Evolutionary conservation across 1,284 basidiomycete genomes (phyloP).

Genomic region (Irpex rosettiformis): DNA sequence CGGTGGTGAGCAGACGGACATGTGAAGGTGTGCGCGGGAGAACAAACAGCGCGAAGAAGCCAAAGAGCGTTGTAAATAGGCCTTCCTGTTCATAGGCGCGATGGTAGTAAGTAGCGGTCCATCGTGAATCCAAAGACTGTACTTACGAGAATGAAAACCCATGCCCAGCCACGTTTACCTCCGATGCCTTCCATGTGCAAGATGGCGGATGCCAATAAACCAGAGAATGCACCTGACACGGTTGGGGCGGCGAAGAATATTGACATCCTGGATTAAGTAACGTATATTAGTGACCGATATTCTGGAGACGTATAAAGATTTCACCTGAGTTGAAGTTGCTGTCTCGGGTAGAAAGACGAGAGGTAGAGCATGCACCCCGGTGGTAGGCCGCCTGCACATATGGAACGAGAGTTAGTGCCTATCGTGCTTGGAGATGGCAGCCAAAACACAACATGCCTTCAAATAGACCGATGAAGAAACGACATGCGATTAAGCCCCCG

Average conservation of each 20-base stretch:
- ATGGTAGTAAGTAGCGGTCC: not conserved
- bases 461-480: constrained; percentile 26
- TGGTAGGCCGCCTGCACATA: constrained; percentile 13
- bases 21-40: not conserved
- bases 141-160: constrained; percentile 58
- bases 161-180: constrained; percentile 50
- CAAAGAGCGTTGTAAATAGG: not conserved
- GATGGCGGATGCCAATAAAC: constrained; percentile 57
- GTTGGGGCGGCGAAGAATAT: constrained; percentile 54
- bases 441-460: constrained; percentile 19
- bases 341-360: constrained; percentile 23
- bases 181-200: constrained; percentile 60
- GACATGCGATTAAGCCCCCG: constrained; percentile 22
- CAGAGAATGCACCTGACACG: constrained; percentile 64
- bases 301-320: too few relatives aligned
- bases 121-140: not conserved
- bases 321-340: constrained; percentile 25
- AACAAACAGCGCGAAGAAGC: not conserved
- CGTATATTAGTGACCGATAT: not conserved
- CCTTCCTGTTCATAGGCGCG: not conserved
- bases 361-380: constrained; percentile 24
- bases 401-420: not conserved
- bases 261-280: constrained; percentile 35
- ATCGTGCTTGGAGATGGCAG: not conserved
- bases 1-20: not conserved